A percentile compares a stretch with the other conserved stretches of the same genome.
Conservation (phyloP, 2,329 filamentous ascomycete species). For the Aspergillus aculeatus region DNA sequence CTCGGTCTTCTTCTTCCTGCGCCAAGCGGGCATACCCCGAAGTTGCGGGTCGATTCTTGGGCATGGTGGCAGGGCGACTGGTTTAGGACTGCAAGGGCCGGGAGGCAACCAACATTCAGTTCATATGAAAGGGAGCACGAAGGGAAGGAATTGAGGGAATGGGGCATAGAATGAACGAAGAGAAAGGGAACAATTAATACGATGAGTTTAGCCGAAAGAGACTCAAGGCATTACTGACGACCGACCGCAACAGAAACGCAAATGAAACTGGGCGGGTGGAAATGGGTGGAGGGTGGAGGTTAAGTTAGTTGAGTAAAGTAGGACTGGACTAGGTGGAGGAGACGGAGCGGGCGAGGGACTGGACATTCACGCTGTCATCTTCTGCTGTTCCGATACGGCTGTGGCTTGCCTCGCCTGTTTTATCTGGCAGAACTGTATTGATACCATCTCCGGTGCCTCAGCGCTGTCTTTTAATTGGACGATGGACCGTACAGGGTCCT, state of each 20-base stretch:
- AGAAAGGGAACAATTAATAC: neutral
- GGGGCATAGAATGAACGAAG: neutral
- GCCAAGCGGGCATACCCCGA: slow-evolving; percentile 84
- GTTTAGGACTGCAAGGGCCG: slow-evolving; percentile 8
- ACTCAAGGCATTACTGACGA: slow-evolving; percentile 1
- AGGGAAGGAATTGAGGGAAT: slow-evolving; percentile 2
- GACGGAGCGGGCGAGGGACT: neutral
- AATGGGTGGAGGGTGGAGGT: neutral
- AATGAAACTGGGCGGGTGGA: neutral
- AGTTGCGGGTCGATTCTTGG: slow-evolving; percentile 66
- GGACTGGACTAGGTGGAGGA: neutral
- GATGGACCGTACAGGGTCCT: neutral
- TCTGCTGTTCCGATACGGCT: neutral
- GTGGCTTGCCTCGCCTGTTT: neutral
- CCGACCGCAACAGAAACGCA: slow-evolving; percentile 2
- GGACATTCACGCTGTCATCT: slow-evolving; percentile 5
- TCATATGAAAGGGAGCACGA: slow-evolving; percentile 10
- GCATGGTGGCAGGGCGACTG: slow-evolving; percentile 51
- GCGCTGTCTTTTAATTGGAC: neutral
- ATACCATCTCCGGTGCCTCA: slow-evolving; percentile 7
- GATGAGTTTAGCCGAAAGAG: neutral
- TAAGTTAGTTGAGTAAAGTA: neutral
- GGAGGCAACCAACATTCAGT: slow-evolving; percentile 10
- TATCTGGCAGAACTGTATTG: neutral
- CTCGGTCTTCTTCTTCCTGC: slow-evolving; percentile 66